Conservation (phyloP, 1,284 basidiomycete species). For the Tranzscheliella williamsii region DNA sequence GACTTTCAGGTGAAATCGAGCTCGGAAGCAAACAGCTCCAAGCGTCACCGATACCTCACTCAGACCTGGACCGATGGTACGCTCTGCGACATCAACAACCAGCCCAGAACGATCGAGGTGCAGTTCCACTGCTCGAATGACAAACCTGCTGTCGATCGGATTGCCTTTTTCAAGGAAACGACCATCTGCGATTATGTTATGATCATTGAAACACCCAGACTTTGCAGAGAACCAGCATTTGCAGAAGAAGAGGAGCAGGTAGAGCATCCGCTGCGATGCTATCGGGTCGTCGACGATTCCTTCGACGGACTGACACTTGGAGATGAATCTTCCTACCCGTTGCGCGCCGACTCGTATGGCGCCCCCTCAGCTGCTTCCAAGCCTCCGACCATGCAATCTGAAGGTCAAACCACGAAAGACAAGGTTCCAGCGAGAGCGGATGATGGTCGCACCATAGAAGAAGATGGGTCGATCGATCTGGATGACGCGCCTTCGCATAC, state of each 20-base stretch:
- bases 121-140: constrained; percentile 46
- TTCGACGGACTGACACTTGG: constrained; percentile 16
- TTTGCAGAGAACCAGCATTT: constrained; percentile 36
- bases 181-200: constrained; percentile 56
- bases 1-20: too few species aligned
- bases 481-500: constrained; percentile 15
- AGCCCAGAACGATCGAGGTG: constrained; percentile 47
- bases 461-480: not conserved
- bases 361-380: not conserved
- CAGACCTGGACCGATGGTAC: constrained; percentile 54
- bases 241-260: constrained; percentile 32
- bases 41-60: constrained; percentile 38
- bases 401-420: not conserved
- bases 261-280: constrained; percentile 20
- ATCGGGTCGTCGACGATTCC: constrained; percentile 23
- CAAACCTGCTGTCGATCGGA: constrained; percentile 34
- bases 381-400: not conserved
- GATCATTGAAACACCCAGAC: constrained; percentile 36
- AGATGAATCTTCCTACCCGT: constrained; percentile 17
- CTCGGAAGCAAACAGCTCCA: not conserved
- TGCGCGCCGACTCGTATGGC: too few species aligned
- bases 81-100: constrained; percentile 47
- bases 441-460: not conserved
- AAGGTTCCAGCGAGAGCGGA: not conserved
- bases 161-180: constrained; percentile 53